phyloP scores from a whole-genome alignment of 2,329 filamentous ascomycete species.

The Didymella lethalis region DNA sequence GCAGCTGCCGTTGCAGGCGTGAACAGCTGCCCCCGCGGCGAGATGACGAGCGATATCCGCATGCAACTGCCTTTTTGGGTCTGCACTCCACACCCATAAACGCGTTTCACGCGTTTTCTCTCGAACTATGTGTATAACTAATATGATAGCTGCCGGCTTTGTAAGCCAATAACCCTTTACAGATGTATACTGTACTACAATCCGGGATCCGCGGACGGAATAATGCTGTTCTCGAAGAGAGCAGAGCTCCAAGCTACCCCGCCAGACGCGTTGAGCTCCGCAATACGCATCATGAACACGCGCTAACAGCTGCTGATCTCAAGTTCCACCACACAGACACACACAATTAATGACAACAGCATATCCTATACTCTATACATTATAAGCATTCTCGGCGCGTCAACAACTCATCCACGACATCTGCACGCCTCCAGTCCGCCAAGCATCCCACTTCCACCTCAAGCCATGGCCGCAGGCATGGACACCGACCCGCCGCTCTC shows the following conservation, averaged over 20 bases:
- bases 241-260: conserved; percentile 17
- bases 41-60: conserved; percentile 34
- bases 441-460: background rate
- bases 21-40: conserved; percentile 22
- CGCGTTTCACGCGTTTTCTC: conserved; percentile 15
- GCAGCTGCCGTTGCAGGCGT: conserved; percentile 15
- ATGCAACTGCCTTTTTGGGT: conserved; percentile 37
- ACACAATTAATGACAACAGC: background rate
- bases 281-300: conserved; percentile 14
- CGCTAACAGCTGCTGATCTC: conserved; percentile 10
- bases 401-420: background rate
- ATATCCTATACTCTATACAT: background rate
- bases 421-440: background rate
- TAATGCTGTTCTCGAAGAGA: background rate
- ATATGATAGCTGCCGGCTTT: background rate
- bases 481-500: conserved; percentile 32
- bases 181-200: background rate
- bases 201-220: conserved; percentile 14
- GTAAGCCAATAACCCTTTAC: conserved; percentile 8
- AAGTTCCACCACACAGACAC: background rate
- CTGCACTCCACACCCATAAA: conserved; percentile 23
- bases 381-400: background rate
- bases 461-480: conserved; percentile 38
- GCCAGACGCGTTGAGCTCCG: conserved; percentile 13
- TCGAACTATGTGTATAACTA: conserved; percentile 7